Percentiles rank a stretch among this genome's conserved stretches.
phyloP scores from a whole-genome alignment of 192 early-diverging fungal genomes.

The Umbelopsis vinacea region DNA sequence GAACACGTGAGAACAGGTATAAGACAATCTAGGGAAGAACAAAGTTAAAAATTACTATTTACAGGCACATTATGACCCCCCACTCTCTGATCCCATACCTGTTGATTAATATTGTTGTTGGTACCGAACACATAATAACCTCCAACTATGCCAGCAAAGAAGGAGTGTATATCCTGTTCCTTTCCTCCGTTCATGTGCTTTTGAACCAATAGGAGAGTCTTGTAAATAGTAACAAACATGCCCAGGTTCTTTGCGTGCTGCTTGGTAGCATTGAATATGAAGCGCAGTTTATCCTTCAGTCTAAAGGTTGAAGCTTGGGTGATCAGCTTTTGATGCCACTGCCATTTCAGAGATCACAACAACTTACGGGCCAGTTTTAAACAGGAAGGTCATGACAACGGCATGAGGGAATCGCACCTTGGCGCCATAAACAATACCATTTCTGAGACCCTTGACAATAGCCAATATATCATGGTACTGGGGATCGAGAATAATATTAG shows the following conservation, averaged over 20 bases:
- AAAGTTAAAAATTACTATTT: not conserved
- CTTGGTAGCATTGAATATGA: conserved; percentile 86
- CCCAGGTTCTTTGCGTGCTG: conserved; percentile 90
- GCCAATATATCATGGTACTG: conserved; percentile 79
- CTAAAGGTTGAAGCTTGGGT: conserved; percentile 41
- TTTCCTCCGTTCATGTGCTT: conserved; percentile 73
- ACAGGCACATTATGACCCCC: not conserved
- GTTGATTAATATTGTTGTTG: conserved; percentile 95
- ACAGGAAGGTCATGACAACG: conserved; percentile 94
- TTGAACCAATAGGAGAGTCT: conserved; percentile 83
- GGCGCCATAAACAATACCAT: conserved; percentile 95
- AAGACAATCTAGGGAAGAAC: conserved; percentile 73
- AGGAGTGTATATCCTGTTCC: conserved; percentile 78
- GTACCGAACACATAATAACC: conserved; percentile 95
- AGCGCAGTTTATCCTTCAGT: conserved; percentile 71
- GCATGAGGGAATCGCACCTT: conserved; percentile 98
- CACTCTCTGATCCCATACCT: conserved; percentile 56
- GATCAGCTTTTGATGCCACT: not conserved
- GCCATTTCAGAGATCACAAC: too few species aligned
- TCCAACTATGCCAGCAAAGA: conserved; percentile 89
- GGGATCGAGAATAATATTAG: conserved; percentile 67
- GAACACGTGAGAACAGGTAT: conserved; percentile 92
- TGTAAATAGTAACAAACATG: conserved; percentile 94
- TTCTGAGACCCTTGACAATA: conserved; percentile 90
- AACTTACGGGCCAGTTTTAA: conserved; percentile 70